These are phyloP conservation scores for Alnus glutinosa DNA, from an alignment of 306 rosid species.

Conservation along the genomic window DNA sequence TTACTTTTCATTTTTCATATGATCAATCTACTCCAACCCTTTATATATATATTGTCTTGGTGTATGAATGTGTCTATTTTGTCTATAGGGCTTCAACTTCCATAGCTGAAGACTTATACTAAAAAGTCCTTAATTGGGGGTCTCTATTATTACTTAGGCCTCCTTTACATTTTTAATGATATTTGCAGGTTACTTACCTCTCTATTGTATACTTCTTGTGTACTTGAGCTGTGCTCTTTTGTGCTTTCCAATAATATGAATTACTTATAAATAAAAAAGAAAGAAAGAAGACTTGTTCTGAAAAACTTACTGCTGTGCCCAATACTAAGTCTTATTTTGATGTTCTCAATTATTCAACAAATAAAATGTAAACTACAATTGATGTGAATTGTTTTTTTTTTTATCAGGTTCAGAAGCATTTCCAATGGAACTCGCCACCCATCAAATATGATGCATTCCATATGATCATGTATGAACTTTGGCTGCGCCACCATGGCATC, in stretches of 20 bases:
- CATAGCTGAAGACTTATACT: background rate
- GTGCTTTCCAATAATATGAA: background rate
- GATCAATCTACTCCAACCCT: background rate
- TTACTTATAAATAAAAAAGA: background rate
- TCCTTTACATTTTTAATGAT: too few species aligned
- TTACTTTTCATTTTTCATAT: background rate
- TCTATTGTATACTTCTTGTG: too few species aligned
- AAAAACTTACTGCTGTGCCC: background rate
- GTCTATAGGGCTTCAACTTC: background rate
- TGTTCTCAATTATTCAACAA: background rate
- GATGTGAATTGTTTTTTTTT: constrained; percentile 25
- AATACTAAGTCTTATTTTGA: background rate
- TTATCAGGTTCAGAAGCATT: constrained; percentile 86
- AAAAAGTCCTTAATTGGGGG: background rate
- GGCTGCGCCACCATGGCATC: constrained; percentile 85
- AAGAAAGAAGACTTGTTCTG: background rate
- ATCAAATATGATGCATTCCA: constrained; percentile 77
- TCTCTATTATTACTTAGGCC: too few species aligned
- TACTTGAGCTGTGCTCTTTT: too few species aligned
- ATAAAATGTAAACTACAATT: background rate
- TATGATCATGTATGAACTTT: constrained; percentile 95
- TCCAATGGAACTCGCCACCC: constrained; percentile 94
- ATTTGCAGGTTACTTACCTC: too few species aligned
- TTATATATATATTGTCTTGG: background rate
- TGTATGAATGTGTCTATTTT: background rate